A percentile compares a stretch with the other conserved stretches of the same genome.
Evolutionary conservation across 31 red algal species (phyloP).

Genomic region (Bonnemaisonia californica): DNA sequence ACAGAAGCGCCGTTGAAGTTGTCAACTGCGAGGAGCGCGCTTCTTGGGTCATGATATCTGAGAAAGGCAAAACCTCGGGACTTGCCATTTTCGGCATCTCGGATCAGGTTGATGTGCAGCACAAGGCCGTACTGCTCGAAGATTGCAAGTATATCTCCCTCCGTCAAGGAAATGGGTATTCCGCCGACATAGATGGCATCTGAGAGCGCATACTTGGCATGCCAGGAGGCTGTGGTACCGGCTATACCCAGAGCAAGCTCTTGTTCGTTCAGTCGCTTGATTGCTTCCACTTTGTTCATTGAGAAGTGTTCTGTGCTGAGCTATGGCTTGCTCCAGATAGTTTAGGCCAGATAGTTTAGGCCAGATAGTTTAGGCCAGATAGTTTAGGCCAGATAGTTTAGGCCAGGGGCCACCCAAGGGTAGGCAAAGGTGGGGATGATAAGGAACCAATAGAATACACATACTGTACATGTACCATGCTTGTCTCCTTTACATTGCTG

Average conservation of each 20-base stretch:
- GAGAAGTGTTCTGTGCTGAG: too few species aligned
- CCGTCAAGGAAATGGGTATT: slow-evolving; percentile 58
- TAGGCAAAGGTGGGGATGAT: too few species aligned
- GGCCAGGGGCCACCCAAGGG: too few species aligned
- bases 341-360: too few species aligned
- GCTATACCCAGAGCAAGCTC: slow-evolving; percentile 68
- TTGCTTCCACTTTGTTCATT: slow-evolving; percentile 65
- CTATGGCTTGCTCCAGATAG: too few species aligned
- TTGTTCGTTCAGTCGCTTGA: slow-evolving; percentile 57
- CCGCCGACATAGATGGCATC: slow-evolving; percentile 75
- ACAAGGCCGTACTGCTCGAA: slow-evolving; percentile 85
- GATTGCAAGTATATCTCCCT: slow-evolving; percentile 72
- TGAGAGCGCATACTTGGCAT: slow-evolving; percentile 65
- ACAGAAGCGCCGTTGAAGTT: slow-evolving; percentile 78
- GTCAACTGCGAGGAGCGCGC: slow-evolving; percentile 81
- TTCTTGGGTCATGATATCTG: slow-evolving; percentile 77
- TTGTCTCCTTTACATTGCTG: too few species aligned
- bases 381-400: too few species aligned
- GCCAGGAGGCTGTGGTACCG: slow-evolving; percentile 79
- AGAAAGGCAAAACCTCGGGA: slow-evolving; percentile 75
- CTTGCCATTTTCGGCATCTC: slow-evolving; percentile 64
- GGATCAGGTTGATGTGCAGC: slow-evolving; percentile 64
- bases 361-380: too few species aligned
- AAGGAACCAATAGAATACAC: too few species aligned
- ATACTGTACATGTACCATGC: too few species aligned